Conservation (phyloP, 2,329 filamentous ascomycete species). For the Teratosphaeria gauchensis region DNA sequence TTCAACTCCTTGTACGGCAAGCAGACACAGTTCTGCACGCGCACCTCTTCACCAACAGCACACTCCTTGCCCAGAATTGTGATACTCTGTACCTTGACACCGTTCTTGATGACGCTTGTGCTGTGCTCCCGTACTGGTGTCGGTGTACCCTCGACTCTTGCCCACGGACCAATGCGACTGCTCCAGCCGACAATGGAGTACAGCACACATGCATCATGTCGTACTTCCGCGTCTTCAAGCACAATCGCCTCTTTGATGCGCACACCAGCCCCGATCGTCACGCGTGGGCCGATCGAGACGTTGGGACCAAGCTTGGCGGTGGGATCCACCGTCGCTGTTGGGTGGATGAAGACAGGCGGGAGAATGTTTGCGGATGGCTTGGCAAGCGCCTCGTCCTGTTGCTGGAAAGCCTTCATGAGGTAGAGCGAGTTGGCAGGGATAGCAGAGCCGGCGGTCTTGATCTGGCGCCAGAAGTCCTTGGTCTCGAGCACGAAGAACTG, state of each 20-base stretch:
- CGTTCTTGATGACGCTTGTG: constrained; percentile 94
- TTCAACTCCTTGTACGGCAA: constrained; percentile 97
- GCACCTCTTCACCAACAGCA: constrained; percentile 81
- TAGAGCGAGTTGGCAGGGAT: constrained; percentile 96
- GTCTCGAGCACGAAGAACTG: constrained; percentile 98
- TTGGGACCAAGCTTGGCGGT: constrained; percentile 95
- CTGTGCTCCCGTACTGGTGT: constrained; percentile 79
- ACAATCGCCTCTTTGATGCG: constrained; percentile 95
- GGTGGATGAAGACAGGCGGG: constrained; percentile 90
- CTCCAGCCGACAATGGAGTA: constrained; percentile 97
- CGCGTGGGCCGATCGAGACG: constrained; percentile 90
- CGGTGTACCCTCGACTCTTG: constrained; percentile 89
- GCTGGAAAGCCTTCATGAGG: constrained; percentile 85
- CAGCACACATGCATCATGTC: constrained; percentile 89
- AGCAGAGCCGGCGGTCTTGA: constrained; percentile 96
- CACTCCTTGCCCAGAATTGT: constrained; percentile 97
- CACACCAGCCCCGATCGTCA: constrained; percentile 70
- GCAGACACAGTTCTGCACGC: constrained; percentile 96
- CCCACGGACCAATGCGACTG: constrained; percentile 94
- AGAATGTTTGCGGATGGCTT: constrained; percentile 78
- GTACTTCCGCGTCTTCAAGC: constrained; percentile 88
- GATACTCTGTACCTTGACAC: constrained; percentile 96
- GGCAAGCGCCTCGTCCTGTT: constrained; percentile 69
- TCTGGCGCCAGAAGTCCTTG: constrained; percentile 99
- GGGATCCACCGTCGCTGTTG: constrained; percentile 78